These are phyloP conservation scores for Venturia pyrina DNA, from an alignment of 2,329 filamentous ascomycete genomes.

Conservation along the genomic window DNA sequence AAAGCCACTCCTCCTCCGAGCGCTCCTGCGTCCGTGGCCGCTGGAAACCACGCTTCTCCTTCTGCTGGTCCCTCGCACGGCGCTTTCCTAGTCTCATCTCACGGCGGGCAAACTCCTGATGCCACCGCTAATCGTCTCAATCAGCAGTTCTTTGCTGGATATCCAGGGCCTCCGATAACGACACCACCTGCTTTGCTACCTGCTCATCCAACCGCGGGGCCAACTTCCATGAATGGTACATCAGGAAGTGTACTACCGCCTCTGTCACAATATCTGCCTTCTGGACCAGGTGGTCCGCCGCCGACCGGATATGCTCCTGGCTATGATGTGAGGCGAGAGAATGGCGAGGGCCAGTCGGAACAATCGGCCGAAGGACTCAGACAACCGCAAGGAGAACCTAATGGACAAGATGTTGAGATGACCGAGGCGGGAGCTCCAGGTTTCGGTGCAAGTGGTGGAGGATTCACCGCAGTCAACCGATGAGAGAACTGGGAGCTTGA, in stretches of 20 bases:
- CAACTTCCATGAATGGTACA: slow-evolving; percentile 1
- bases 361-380: slow-evolving; percentile 15
- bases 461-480: slow-evolving; percentile 29
- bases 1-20: slow-evolving; percentile 23
- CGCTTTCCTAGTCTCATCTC: background rate
- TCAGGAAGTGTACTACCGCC: background rate
- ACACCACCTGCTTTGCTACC: background rate
- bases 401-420: slow-evolving; percentile 27
- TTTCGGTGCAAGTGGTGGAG: slow-evolving; percentile 16
- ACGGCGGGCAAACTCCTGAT: background rate
- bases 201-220: background rate
- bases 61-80: background rate
- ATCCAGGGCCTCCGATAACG: background rate
- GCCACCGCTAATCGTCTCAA: slow-evolving; percentile 1
- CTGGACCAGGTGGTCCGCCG: background rate
- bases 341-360: slow-evolving; percentile 8
- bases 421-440: slow-evolving; percentile 19
- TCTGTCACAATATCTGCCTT: background rate
- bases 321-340: slow-evolving; percentile 2
- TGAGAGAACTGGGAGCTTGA: slow-evolving; percentile 12
- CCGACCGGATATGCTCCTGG: background rate
- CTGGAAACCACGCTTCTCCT: slow-evolving; percentile 13
- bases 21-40: slow-evolving; percentile 14
- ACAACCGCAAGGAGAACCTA: slow-evolving; percentile 25
- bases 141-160: background rate